Percentiles rank a stretch among this genome's conserved stretches.
Evolutionary conservation across 2,329 filamentous ascomycete species (phyloP).

Genomic region (Monosporascus sp.): DNA sequence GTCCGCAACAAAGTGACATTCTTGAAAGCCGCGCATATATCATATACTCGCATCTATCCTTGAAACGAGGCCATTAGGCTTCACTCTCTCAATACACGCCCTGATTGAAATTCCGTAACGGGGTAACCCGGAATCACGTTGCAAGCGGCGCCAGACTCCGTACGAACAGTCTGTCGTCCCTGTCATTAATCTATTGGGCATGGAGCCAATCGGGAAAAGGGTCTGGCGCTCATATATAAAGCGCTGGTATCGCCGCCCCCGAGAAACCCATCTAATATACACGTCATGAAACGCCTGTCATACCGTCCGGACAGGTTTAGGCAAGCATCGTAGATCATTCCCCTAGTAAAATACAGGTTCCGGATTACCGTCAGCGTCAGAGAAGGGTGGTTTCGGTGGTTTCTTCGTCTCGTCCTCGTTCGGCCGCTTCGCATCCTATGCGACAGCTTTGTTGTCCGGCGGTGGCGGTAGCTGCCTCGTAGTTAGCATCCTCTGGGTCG

Average conservation of each 20-base stretch:
- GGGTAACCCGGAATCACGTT: too few relatives aligned
- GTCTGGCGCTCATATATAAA: background rate
- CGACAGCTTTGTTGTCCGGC: background rate
- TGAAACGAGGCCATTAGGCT: too few relatives aligned
- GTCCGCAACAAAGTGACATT: too few relatives aligned
- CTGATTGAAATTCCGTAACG: too few relatives aligned
- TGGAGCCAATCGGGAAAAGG: background rate
- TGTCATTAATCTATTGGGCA: constrained; percentile 1
- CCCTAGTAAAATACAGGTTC: background rate
- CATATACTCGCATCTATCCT: too few relatives aligned
- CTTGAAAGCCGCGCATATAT: too few relatives aligned
- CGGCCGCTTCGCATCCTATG: background rate
- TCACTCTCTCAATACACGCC: too few relatives aligned
- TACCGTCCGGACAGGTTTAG: background rate
- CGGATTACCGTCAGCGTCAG: background rate
- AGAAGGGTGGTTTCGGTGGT: background rate
- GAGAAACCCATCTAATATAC: background rate
- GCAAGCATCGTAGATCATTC: background rate
- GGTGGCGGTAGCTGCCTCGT: background rate
- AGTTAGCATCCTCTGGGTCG: background rate
- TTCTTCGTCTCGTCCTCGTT: background rate
- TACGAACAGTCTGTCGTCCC: background rate
- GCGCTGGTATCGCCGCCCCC: background rate
- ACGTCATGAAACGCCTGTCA: background rate
- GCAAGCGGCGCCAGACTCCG: too few relatives aligned